These are phyloP conservation scores for Phialophora expanda DNA, from an alignment of 2,329 filamentous ascomycete genomes.

Conservation along the genomic window DNA sequence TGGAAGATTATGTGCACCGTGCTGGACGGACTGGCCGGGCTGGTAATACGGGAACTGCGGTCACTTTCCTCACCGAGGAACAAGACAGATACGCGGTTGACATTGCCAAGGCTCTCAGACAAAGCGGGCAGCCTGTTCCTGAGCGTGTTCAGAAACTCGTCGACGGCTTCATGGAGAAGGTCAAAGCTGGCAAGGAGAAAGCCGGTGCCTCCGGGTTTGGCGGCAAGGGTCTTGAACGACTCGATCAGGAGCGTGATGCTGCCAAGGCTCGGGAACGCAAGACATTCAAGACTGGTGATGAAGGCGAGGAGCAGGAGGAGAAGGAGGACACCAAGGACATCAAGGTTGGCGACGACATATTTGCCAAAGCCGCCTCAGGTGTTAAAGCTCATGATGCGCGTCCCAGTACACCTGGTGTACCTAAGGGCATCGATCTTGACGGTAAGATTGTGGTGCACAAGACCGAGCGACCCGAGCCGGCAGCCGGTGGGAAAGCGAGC, in stretches of 20 bases:
- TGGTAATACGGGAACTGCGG: constrained; percentile 83
- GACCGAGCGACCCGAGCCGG: constrained; percentile 59
- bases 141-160: constrained; percentile 67
- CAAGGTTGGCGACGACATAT: constrained; percentile 63
- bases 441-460: constrained; percentile 75
- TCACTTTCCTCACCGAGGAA: constrained; percentile 90
- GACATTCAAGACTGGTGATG: constrained; percentile 87
- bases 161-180: constrained; percentile 79
- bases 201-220: constrained; percentile 84
- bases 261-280: constrained; percentile 85
- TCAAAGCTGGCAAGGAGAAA: constrained; percentile 90
- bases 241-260: constrained; percentile 89
- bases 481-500: constrained; percentile 40
- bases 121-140: constrained; percentile 84
- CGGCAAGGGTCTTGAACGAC: constrained; percentile 87
- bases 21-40: constrained; percentile 95
- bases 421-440: constrained; percentile 65
- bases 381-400: constrained; percentile 66
- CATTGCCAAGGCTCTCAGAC: constrained; percentile 87
- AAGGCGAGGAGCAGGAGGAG: constrained; percentile 73
- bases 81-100: constrained; percentile 90
- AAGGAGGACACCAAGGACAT: constrained; percentile 69
- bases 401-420: constrained; percentile 50
- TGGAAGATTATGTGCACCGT: constrained; percentile 93
- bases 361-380: constrained; percentile 65